These are phyloP conservation scores for Protostelium mycophagum DNA, from an alignment of 78 protist species.

Conservation along the genomic window DNA sequence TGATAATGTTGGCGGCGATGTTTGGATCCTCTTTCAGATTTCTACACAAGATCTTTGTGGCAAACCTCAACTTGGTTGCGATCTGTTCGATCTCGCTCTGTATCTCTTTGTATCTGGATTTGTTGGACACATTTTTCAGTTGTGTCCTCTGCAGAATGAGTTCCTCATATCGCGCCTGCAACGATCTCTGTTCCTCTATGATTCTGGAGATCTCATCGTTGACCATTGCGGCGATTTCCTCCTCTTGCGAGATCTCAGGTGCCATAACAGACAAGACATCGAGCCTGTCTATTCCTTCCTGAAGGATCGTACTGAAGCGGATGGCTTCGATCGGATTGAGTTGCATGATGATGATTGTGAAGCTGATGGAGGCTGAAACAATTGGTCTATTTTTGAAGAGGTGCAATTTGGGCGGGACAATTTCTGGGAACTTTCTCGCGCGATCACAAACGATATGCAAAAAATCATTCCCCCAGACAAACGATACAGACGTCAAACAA, in stretches of 20 bases:
- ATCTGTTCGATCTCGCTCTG: background rate
- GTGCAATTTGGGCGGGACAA: no score
- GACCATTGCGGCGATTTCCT: background rate
- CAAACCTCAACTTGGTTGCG: background rate
- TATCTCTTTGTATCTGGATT: background rate
- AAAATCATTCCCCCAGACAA: no score
- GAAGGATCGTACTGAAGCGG: background rate
- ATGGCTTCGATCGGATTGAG: background rate
- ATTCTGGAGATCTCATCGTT: slow-evolving; percentile 4
- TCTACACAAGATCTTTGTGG: background rate
- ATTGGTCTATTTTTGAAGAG: no score
- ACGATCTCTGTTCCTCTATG: background rate
- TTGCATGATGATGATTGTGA: no score
- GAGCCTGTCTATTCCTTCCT: background rate
- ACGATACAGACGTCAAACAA: no score
- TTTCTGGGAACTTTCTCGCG: no score
- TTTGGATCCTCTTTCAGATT: slow-evolving; percentile 1
- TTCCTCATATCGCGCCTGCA: background rate
- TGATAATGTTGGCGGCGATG: slow-evolving; percentile 10
- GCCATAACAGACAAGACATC: background rate
- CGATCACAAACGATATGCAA: no score
- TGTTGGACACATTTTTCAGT: background rate
- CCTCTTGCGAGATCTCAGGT: background rate
- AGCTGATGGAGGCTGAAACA: no score
- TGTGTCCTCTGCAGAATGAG: background rate